A percentile compares a stretch with the other conserved stretches of the same genome.
phyloP scores from a whole-genome alignment of 805 yeast genomes.

The Sugiyamaella marilandica region DNA sequence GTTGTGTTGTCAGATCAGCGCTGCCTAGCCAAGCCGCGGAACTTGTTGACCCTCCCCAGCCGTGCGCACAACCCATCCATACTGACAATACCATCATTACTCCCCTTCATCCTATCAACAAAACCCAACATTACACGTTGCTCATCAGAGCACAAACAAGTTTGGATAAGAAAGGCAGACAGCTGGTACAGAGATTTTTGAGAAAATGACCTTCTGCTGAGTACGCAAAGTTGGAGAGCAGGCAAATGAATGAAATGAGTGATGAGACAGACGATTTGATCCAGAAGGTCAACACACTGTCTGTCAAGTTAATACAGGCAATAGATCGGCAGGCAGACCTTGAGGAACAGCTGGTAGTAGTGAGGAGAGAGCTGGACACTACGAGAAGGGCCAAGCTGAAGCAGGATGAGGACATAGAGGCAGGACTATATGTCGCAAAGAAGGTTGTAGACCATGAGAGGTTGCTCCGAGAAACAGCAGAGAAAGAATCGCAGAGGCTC shows the following conservation, averaged over 20 bases:
- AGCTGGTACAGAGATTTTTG: too few relatives aligned
- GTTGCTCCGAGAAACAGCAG: conserved; percentile 42
- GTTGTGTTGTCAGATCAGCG: too few relatives aligned
- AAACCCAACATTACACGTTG: too few relatives aligned
- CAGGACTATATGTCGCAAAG: conserved; percentile 26
- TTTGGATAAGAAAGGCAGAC: too few relatives aligned
- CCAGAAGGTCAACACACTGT: conserved; percentile 23
- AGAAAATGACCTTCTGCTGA: not conserved
- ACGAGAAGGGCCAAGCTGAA: conserved; percentile 18
- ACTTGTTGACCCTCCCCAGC: too few relatives aligned
- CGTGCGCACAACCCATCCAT: too few relatives aligned
- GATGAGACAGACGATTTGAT: conserved; percentile 10
- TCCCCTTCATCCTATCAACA: too few relatives aligned
- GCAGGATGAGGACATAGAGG: conserved; percentile 14
- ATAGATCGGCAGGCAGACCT: conserved; percentile 27
- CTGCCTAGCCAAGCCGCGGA: too few relatives aligned
- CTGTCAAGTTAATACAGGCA: conserved; percentile 30
- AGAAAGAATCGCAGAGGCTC: conserved; percentile 52
- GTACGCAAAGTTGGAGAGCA: not conserved
- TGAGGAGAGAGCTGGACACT: conserved; percentile 22
- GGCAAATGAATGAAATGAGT: conserved; percentile 6
- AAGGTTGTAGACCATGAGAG: conserved; percentile 14
- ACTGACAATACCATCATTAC: too few relatives aligned
- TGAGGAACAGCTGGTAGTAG: conserved; percentile 27
- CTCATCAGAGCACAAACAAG: too few relatives aligned